phyloP scores from a whole-genome alignment of 441 rosid species.

The Corymbia calophylla region DNA sequence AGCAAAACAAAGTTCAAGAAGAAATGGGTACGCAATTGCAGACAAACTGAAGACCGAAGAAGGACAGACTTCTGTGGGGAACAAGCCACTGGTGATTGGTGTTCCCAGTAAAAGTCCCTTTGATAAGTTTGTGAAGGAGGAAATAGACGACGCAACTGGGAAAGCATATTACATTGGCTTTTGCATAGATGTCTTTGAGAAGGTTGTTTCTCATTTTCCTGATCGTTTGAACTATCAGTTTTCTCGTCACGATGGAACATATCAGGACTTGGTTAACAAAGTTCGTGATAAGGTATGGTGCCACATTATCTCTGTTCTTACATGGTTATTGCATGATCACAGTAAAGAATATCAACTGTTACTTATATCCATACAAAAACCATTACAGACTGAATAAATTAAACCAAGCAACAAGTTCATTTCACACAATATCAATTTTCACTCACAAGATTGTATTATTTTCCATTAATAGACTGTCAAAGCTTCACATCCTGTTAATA shows the following conservation, averaged over 20 bases:
- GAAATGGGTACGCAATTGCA: background rate
- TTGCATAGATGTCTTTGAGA: constrained; percentile 22
- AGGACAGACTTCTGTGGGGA: background rate
- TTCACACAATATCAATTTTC: background rate
- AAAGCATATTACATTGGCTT: constrained; percentile 9
- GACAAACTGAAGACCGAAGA: background rate
- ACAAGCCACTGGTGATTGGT: background rate
- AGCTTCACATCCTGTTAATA: background rate
- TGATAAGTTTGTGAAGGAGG: background rate
- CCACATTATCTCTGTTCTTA: background rate
- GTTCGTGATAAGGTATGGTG: constrained; percentile 13
- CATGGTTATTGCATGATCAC: background rate
- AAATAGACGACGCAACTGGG: background rate
- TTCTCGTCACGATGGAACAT: constrained; percentile 16
- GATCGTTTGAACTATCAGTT: constrained; percentile 6
- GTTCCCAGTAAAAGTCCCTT: background rate
- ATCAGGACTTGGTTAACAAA: constrained; percentile 24
- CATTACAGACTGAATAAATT: background rate
- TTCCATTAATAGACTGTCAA: background rate
- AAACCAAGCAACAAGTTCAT: background rate
- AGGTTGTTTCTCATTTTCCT: constrained; percentile 11
- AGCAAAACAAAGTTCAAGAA: background rate
- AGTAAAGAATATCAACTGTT: background rate
- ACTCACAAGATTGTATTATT: background rate
- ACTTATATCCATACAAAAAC: background rate